phyloP scores from a whole-genome alignment of 2,329 filamentous ascomycete genomes.

The Cercospora zeina region DNA sequence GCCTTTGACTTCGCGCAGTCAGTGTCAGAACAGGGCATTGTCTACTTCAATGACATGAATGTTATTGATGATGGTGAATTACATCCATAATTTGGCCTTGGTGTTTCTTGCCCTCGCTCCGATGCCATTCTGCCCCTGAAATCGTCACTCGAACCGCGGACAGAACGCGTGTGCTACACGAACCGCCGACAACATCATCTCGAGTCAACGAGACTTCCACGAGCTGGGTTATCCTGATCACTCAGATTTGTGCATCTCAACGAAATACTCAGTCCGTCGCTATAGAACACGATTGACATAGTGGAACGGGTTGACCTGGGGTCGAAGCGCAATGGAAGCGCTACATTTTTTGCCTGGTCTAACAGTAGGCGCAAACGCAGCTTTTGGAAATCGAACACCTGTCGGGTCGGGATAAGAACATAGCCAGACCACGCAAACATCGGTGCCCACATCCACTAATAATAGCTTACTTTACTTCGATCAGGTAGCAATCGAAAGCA shows the following conservation, averaged over 20 bases:
- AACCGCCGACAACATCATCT: background rate
- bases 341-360: too few species aligned
- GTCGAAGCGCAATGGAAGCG: background rate
- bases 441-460: background rate
- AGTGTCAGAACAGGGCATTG: background rate
- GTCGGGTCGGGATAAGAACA: constrained; percentile 2
- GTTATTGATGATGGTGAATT: background rate
- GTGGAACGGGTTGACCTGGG: too few species aligned
- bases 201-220: background rate
- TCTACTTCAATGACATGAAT: background rate
- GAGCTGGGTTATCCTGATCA: background rate
- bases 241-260: too few species aligned
- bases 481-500: background rate
- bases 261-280: too few species aligned
- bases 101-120: background rate
- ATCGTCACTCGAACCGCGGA: background rate
- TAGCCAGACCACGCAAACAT: background rate
- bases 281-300: too few species aligned
- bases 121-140: background rate
- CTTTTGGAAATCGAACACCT: background rate
- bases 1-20: background rate
- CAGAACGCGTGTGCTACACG: background rate
- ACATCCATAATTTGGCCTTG: background rate
- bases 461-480: background rate
- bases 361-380: background rate